Evolutionary conservation across 2,329 filamentous ascomycete species (phyloP), one percentile per base, ranked within the genome.

Genomic region (Coniella vitis): DNA sequence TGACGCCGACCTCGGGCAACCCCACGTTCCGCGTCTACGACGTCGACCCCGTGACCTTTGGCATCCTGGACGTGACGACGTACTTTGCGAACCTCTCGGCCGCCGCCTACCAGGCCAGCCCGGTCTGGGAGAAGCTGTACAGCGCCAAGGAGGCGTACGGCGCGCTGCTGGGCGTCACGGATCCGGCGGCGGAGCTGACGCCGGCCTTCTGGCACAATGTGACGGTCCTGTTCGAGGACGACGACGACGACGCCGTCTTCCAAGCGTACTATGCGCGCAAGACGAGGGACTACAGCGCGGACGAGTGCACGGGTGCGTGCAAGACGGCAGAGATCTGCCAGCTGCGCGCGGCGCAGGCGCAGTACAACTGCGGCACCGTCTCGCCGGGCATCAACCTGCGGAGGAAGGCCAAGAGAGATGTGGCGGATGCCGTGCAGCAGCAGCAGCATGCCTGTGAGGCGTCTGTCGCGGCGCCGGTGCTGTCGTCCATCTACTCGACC

Each of bases 11-110:
- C 1, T 75, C 72, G 1, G 77, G 74, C 25, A 71, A 75, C 54
- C 74, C 78, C 1, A 70, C 76, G 3, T 82, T 81, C 62, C 73
- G 76, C 41, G 70, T 81, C 37, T 80, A 81, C 62, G 69, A 74
- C 14, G 69, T 82, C 48, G 78, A 82, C 56, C 74, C 78, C 0
- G 69, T 69, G 8, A 80, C 76, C 1, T 81, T 74, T 55, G 74
- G 65, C 38, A 66, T 82, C 8, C 61, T 80, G 1, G 78, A 81
- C 48, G 64, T 67, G 29, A 74, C 70, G 4, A 73, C 72, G 1
- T 81, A 81, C 61, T 70, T 72, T 19, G 74, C 78, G 48, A 70
- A 80, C 58, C 72, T 77, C 63, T 66, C 59, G 37, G 61, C 69
- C 34, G 60, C 70, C 0, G 58, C 62, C 8, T 78, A 70, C 56